Evolutionary conservation across 2,329 filamentous ascomycete species (phyloP).

Genomic region (Incumbomyces lentus): DNA sequence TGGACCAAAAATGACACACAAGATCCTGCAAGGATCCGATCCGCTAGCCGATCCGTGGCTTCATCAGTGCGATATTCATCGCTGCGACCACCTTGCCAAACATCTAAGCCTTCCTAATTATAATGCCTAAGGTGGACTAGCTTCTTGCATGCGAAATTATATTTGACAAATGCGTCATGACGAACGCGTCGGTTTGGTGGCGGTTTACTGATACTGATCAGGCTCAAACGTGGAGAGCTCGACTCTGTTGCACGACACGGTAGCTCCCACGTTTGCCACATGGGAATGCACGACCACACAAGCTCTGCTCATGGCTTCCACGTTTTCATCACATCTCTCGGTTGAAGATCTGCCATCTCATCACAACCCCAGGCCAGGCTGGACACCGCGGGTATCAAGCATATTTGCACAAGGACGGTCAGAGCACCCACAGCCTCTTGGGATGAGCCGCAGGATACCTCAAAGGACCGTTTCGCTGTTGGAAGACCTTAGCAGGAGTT

Average conservation of each 20-base stretch:
- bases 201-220: too few relatives aligned
- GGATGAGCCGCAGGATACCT: too few relatives aligned
- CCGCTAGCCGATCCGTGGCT: neutral
- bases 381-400: neutral
- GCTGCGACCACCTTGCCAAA: neutral
- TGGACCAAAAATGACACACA: too few relatives aligned
- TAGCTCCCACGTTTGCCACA: constrained; percentile 8
- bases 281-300: neutral
- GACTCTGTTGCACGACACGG: neutral
- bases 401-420: neutral
- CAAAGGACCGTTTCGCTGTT: too few relatives aligned
- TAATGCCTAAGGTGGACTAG: too few relatives aligned
- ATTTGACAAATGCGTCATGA: too few relatives aligned
- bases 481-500: too few relatives aligned
- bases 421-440: too few relatives aligned
- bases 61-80: neutral
- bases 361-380: neutral
- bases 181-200: too few relatives aligned
- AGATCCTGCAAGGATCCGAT: constrained; percentile 5
- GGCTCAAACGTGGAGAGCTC: too few relatives aligned
- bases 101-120: too few relatives aligned
- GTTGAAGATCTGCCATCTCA: neutral
- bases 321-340: neutral
- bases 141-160: too few relatives aligned
- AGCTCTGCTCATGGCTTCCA: constrained; percentile 1